Evolutionary conservation across 352 stramenopile genomes (phyloP), one percentile per base, ranked within the genome.

Genomic region (Phytopythium kandeliae): DNA sequence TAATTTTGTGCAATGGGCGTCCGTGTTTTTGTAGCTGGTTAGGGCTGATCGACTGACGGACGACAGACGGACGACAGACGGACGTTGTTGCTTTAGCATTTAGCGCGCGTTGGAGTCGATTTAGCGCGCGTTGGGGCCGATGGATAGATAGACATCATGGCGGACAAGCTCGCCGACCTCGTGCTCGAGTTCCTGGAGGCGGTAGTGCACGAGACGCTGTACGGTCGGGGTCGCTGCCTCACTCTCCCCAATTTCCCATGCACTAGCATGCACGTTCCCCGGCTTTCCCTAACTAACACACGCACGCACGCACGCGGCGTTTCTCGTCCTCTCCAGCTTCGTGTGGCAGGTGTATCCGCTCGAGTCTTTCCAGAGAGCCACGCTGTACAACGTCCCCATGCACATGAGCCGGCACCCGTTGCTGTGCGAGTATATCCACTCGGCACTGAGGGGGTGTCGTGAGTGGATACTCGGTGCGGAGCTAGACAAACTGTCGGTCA

Each of bases 171-270:
- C 19, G 76, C 73, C 44, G 73, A 77, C 42, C 54, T 86, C 42
- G 37, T 93, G 47, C 64, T 92, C 26, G 80, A 91, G 64, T 94
- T 91, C 59, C 22, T 92, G 2, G 80, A 94, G 60, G 76, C 69
- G 0, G 55, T 62, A 1, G 64, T 88, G 50, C 83, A 94, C 50
- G 78, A 94, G 56, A 88, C 87, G 49, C 67, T 94, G 83, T 94
- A 58, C 8, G 77, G 2, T n/a, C 24, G n/a, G n/a, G 9, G 25
- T 63, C 15, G 17, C 6, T 37, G 40, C 40, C 3, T 7, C 21
- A n/a, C n/a, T n/a, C n/a, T n/a, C n/a, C n/a, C n/a, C n/a, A n/a
- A n/a, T n/a, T n/a, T n/a, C n/a, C n/a, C n/a, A n/a, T n/a, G n/a
- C n/a, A n/a, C n/a, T n/a, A n/a, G n/a, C n/a, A n/a, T n/a, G 2